These are phyloP conservation scores for Mycena chlorophos DNA, from an alignment of 768 basidiomycete species.

Conservation along the genomic window DNA sequence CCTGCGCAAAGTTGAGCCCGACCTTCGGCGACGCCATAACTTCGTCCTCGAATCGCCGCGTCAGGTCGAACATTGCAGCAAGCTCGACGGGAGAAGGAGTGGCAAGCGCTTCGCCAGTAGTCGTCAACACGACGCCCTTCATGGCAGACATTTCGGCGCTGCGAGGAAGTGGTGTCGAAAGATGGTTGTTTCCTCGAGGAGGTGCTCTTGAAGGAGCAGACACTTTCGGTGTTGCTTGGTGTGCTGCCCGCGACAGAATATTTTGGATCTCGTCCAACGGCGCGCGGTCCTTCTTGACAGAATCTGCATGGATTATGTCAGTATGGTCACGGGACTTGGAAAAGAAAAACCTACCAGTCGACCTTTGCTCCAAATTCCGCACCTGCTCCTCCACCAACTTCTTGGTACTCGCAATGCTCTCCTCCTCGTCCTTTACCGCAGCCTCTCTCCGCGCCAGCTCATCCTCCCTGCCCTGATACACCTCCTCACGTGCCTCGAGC, in stretches of 20 bases:
- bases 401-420: conserved; percentile 45
- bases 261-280: conserved; percentile 81
- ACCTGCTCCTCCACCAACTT: conserved; percentile 53
- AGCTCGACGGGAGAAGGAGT: conserved; percentile 73
- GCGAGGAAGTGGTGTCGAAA: conserved; percentile 58
- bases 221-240: conserved; percentile 28
- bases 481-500: conserved; percentile 51
- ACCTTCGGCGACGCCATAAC: conserved; percentile 59
- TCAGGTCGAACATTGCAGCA: conserved; percentile 56
- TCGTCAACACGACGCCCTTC: conserved; percentile 78
- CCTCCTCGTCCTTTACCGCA: conserved; percentile 43
- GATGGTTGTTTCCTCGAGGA: conserved; percentile 26
- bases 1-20: conserved; percentile 73
- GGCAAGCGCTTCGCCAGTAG: conserved; percentile 70
- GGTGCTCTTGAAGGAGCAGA: conserved; percentile 26
- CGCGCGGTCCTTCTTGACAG: conserved; percentile 29
- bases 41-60: conserved; percentile 21
- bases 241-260: conserved; percentile 40
- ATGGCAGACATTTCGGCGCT: conserved; percentile 53
- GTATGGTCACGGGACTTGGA: background rate
- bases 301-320: conserved; percentile 26
- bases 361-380: conserved; percentile 40
- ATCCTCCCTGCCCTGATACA: conserved; percentile 51
- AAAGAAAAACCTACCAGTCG: conserved; percentile 4
- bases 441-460: conserved; percentile 38